Base-by-base conservation (phyloP, 106 monocot species). In the Platanthera guangdongensis region DNA sequence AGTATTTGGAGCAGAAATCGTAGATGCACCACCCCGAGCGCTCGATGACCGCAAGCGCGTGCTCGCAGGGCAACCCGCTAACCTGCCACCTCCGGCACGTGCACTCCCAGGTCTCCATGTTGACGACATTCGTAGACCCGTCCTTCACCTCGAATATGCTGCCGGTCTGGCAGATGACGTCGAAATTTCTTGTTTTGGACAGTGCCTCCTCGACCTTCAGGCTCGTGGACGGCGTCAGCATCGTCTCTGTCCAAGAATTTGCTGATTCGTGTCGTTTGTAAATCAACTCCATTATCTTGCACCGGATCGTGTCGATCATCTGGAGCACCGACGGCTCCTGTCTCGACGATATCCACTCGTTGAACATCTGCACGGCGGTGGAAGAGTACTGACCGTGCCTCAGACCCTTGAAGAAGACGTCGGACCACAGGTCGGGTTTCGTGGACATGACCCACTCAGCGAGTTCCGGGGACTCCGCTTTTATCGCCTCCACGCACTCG, bases 261-360 rank as follows among this genome's bases (percentile, higher is more conserved):
- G 94, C 86, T 45, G 85, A 82, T 59, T 89, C 97, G 6, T 90
- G 72, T 0, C 87, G 87, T 22, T 60, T 79, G 57, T 92, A 94
- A 70, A 99, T 99, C 80, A 88, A 82, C 79, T 99, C 97, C 97
- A 99, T 99, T 67, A 99, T 80, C 79, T 82, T 99, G 72, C 94
- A 99, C 71, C 97, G 80, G 7, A 99, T 82, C 80, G 84, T 81
- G 54, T 99, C 97, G 21, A 99, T 81, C 76, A 94, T 88, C 72
- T 99, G 97, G 1, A 99, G 86, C 8, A 99, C 92, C 1, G 94
- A 83, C 9, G 89, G 86, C 75, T 92, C 91, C 47, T 94, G 81
- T 63, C 92, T 82, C 13, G 84, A 75, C 1, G 88, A 79, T 32
- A 99, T 73, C 97, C 97, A 99, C 45, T 80, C 59, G 71, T 86